Percentiles rank a stretch among this genome's conserved stretches.
phyloP scores from a whole-genome alignment of 768 basidiomycete species.

The Suillus subaureus region DNA sequence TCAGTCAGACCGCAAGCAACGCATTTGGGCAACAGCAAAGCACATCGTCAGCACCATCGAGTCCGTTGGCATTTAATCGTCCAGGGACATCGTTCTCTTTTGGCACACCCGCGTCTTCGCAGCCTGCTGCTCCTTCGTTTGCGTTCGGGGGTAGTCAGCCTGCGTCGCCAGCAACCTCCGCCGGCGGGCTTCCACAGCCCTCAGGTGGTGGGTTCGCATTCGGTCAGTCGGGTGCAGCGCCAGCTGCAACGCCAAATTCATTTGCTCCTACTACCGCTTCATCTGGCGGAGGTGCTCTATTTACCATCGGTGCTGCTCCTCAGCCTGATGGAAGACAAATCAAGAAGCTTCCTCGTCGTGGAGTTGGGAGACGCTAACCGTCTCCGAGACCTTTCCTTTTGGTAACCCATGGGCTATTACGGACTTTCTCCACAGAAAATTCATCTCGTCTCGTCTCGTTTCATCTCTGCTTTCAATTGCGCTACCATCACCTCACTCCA shows the following conservation, averaged over 20 bases:
- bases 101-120: conserved; percentile 41
- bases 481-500: conserved; percentile 19
- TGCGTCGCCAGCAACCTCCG: conserved; percentile 53
- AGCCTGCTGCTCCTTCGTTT: conserved; percentile 40
- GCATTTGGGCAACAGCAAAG: conserved; percentile 44
- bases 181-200: conserved; percentile 36
- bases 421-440: conserved; percentile 6
- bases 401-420: conserved; percentile 4
- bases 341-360: conserved; percentile 56
- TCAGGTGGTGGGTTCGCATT: conserved; percentile 38
- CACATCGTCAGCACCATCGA: conserved; percentile 52
- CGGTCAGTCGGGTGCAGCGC: conserved; percentile 38
- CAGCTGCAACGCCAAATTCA: conserved; percentile 44
- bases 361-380: conserved; percentile 25
- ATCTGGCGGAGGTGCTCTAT: conserved; percentile 40
- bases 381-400: conserved; percentile 11
- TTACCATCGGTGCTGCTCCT: conserved; percentile 61
- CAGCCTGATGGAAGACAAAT: conserved; percentile 44
- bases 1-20: conserved; percentile 41
- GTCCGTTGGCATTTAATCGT: conserved; percentile 60
- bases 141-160: conserved; percentile 59
- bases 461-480: conserved; percentile 16
- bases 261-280: conserved; percentile 44
- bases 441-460: conserved; percentile 7
- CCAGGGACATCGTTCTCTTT: conserved; percentile 48